These are phyloP conservation scores for Didymella sp. DNA, from an alignment of 2,329 filamentous ascomycete species.

Conservation along the genomic window DNA sequence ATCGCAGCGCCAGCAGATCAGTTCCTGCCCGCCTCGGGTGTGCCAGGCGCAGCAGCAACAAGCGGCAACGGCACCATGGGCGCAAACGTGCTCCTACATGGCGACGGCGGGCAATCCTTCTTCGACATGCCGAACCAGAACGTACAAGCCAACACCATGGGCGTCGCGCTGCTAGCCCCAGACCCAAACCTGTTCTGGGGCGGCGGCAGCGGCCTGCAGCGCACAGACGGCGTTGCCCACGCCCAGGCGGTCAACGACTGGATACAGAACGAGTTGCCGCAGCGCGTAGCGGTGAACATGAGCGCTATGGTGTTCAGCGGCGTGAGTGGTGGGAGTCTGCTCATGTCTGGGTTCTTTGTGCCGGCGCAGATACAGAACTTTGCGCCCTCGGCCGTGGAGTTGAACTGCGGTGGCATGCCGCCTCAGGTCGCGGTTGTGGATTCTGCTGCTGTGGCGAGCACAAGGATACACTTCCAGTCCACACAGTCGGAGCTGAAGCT, in stretches of 20 bases:
- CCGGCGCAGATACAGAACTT: constrained; percentile 63
- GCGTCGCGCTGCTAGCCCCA: constrained; percentile 62
- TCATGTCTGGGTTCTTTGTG: constrained; percentile 65
- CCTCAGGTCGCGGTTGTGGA: constrained; percentile 62
- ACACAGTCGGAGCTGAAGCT: constrained; percentile 59
- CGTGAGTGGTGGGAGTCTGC: constrained; percentile 62
- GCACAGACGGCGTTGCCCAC: constrained; percentile 62
- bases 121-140: constrained; percentile 65
- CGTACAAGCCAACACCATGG: constrained; percentile 59
- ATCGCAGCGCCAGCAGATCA: constrained; percentile 62
- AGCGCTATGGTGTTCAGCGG: constrained; percentile 65
- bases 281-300: constrained; percentile 62
- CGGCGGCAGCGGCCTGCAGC: constrained; percentile 59
- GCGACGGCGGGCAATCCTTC: constrained; percentile 66
- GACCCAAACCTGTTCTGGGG: constrained; percentile 65
- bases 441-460: constrained; percentile 51
- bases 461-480: constrained; percentile 64
- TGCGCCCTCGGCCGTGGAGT: constrained; percentile 59
- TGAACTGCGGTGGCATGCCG: constrained; percentile 63
- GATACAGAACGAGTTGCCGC: constrained; percentile 58
- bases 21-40: constrained; percentile 59
- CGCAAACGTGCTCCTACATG: constrained; percentile 65
- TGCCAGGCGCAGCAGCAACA: constrained; percentile 55
- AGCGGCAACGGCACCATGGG: constrained; percentile 48
- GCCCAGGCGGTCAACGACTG: constrained; percentile 63